These are phyloP conservation scores for Metroxylon sagu DNA, from an alignment of 176 grass and related monocot genomes.

Conservation along the genomic window DNA sequence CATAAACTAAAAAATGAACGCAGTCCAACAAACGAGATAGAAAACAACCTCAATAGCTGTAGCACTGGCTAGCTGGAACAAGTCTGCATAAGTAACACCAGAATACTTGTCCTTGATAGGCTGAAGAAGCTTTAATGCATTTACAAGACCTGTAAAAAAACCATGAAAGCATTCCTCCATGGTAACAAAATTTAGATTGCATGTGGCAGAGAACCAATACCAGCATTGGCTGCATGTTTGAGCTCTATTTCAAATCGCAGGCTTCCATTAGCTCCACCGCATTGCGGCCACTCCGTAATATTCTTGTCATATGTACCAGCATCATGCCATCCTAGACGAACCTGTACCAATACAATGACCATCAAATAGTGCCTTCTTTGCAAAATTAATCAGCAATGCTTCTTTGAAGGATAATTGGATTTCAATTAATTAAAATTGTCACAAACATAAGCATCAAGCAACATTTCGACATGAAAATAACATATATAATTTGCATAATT, in stretches of 20 bases:
- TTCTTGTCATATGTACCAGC: conserved; percentile 88
- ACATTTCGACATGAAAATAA: too few species aligned
- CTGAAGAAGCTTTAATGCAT: conserved; percentile 69
- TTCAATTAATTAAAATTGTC: not conserved
- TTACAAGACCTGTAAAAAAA: conserved; percentile 29
- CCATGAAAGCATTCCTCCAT: not conserved
- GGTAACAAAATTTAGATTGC: not conserved
- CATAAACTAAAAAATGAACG: too few species aligned
- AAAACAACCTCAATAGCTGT: conserved; percentile 74
- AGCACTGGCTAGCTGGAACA: conserved; percentile 91
- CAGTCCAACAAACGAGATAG: too few species aligned
- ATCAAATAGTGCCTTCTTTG: not conserved
- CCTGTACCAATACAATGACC: conserved; percentile 26
- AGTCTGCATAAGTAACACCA: conserved; percentile 64
- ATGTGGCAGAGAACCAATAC: conserved; percentile 20
- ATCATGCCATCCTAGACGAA: conserved; percentile 96
- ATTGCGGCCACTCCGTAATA: conserved; percentile 78
- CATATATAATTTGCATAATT: too few species aligned
- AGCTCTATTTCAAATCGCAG: conserved; percentile 85
- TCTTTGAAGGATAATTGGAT: not conserved
- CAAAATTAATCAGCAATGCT: conserved; percentile 3
- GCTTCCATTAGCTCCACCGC: conserved; percentile 93
- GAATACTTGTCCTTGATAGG: conserved; percentile 81
- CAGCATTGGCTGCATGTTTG: conserved; percentile 96
- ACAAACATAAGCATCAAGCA: too few species aligned